These are phyloP conservation scores for Alternaria hordeiaustralica DNA, from an alignment of 2,329 filamentous ascomycete genomes.

Conservation along the genomic window DNA sequence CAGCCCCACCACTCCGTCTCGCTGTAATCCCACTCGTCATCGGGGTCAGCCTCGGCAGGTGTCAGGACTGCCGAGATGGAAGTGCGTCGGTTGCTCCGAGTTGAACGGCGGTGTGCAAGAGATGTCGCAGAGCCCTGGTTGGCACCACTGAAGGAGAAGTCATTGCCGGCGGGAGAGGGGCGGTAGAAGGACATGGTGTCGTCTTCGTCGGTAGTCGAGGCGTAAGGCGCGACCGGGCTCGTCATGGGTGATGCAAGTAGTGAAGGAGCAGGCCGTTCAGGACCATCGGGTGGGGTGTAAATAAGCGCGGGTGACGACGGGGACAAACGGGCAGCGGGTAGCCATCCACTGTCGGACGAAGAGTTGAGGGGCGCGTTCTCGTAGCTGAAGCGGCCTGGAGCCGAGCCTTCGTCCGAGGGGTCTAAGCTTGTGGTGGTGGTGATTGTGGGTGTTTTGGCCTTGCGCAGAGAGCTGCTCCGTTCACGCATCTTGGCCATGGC, in stretches of 20 bases:
- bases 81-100: slow-evolving; percentile 33
- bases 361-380: slow-evolving; percentile 44
- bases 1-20: slow-evolving; percentile 99
- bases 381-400: slow-evolving; percentile 48
- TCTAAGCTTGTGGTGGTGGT: slow-evolving; percentile 26
- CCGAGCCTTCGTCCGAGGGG: slow-evolving; percentile 24
- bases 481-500: slow-evolving; percentile 69
- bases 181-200: slow-evolving; percentile 70
- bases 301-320: slow-evolving; percentile 17
- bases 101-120: slow-evolving; percentile 41
- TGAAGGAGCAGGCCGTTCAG: slow-evolving; percentile 42
- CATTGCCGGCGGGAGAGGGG: slow-evolving; percentile 48
- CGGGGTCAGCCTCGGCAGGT: slow-evolving; percentile 32
- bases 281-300: neutral
- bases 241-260: slow-evolving; percentile 49
- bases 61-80: slow-evolving; percentile 32
- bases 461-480: slow-evolving; percentile 37
- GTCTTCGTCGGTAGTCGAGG: slow-evolving; percentile 84
- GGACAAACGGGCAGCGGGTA: slow-evolving; percentile 22
- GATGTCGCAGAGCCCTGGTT: slow-evolving; percentile 25
- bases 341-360: slow-evolving; percentile 42
- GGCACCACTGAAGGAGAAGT: slow-evolving; percentile 47
- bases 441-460: slow-evolving; percentile 23
- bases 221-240: slow-evolving; percentile 65
- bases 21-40: slow-evolving; percentile 82